Evolutionary conservation across 2,329 filamentous ascomycete species (phyloP).

Genomic region (Parasarocladium wereldwijsianum): DNA sequence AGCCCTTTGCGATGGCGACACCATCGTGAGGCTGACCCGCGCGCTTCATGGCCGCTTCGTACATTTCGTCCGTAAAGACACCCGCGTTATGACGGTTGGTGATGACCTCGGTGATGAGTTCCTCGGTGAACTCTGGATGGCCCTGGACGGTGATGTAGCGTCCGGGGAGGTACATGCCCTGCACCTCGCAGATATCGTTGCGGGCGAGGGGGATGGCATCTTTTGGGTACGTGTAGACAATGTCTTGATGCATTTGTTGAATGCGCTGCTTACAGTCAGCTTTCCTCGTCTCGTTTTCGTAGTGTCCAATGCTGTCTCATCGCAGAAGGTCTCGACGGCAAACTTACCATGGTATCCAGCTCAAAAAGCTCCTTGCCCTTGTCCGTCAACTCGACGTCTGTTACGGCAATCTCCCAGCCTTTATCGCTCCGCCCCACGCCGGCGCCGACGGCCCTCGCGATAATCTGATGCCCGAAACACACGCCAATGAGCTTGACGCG

Average conservation of each 20-base stretch:
- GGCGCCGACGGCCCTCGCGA: constrained; percentile 25
- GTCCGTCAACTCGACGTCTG: constrained; percentile 22
- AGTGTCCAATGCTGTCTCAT: background rate
- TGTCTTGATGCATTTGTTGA: constrained; percentile 33
- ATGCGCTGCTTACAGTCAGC: constrained; percentile 14
- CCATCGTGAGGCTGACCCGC: constrained; percentile 63
- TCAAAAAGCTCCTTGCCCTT: constrained; percentile 24
- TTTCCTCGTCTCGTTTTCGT: background rate
- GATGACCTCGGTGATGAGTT: constrained; percentile 23
- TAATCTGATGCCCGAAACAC: constrained; percentile 34
- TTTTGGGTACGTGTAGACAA: constrained; percentile 23
- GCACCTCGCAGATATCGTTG: constrained; percentile 24
- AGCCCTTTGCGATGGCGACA: constrained; percentile 55
- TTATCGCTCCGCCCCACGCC: constrained; percentile 21
- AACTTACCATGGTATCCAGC: constrained; percentile 17
- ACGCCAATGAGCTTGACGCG: constrained; percentile 28
- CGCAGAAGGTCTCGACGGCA: background rate
- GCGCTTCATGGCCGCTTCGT: constrained; percentile 51
- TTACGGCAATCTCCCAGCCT: constrained; percentile 31
- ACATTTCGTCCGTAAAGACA: constrained; percentile 56
- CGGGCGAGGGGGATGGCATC: constrained; percentile 24
- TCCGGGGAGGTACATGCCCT: constrained; percentile 25
- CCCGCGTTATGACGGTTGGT: constrained; percentile 26
- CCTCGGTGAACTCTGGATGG: constrained; percentile 29
- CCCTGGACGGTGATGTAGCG: constrained; percentile 28